These are phyloP conservation scores for Blastobotrys raffinosifermentans DNA, from an alignment of 1,139 yeast species.

Conservation along the genomic window DNA sequence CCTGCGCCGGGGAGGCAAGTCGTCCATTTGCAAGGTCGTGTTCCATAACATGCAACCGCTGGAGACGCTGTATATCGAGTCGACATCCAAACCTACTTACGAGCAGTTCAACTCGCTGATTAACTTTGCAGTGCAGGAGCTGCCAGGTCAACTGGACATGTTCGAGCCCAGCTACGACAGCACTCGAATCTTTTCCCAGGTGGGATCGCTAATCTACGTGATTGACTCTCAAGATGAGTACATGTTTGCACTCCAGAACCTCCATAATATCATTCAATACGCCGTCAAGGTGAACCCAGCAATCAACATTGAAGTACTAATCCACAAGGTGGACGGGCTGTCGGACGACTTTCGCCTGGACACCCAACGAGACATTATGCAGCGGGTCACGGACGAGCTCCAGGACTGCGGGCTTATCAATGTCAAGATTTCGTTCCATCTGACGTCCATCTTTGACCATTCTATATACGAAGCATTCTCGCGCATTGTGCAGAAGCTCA, in stretches of 20 bases:
- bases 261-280: slow-evolving; percentile 82
- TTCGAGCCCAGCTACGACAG: slow-evolving; percentile 76
- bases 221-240: slow-evolving; percentile 92
- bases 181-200: slow-evolving; percentile 67
- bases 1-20: slow-evolving; percentile 69
- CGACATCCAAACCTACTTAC: slow-evolving; percentile 80
- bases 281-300: slow-evolving; percentile 82
- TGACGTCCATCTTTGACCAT: slow-evolving; percentile 92
- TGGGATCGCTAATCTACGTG: slow-evolving; percentile 92
- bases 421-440: slow-evolving; percentile 82
- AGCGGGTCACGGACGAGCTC: slow-evolving; percentile 88
- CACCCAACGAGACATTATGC: slow-evolving; percentile 95
- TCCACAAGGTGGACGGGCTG: slow-evolving; percentile 92
- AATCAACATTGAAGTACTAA: slow-evolving; percentile 84
- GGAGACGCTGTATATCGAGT: slow-evolving; percentile 84
- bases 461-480: slow-evolving; percentile 95
- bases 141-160: slow-evolving; percentile 90
- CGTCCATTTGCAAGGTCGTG: slow-evolving; percentile 89
- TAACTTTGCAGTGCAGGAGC: slow-evolving; percentile 87
- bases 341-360: slow-evolving; percentile 91
- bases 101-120: slow-evolving; percentile 54
- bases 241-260: slow-evolving; percentile 79
- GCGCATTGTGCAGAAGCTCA: slow-evolving; percentile 82
- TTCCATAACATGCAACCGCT: slow-evolving; percentile 96
- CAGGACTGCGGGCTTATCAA: slow-evolving; percentile 86